Evolutionary conservation across 2,329 filamentous ascomycete genomes (phyloP), one percentile per base, ranked within the genome.

Genomic region (Lachnellula willkommii): DNA sequence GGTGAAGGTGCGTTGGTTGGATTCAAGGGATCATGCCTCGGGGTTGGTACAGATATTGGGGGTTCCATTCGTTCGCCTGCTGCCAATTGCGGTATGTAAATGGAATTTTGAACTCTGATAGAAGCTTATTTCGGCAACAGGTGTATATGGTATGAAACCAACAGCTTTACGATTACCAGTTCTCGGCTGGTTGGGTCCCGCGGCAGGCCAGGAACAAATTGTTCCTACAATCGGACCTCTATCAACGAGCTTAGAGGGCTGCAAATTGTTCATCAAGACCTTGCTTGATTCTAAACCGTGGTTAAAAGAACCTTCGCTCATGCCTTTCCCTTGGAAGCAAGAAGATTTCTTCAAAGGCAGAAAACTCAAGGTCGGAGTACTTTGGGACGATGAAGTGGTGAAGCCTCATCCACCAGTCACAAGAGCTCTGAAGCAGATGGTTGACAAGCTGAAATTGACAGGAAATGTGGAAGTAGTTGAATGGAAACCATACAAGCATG

Each of bases 301-400:
- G 79, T 67, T 71, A 1, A 65, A 72, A 22, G 81, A 84, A 51
- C 78, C 79, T 1, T 75, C 75, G 35, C 73, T 78, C 39, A 63
- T 82, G 0, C 78, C 78, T 0, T 75, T 82, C 3, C 77, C 79
- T 0, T 84, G 81, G 80, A 69, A 66, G 47, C 67, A 69, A 17
- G 63, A 63, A 36, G 54, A 74, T 66, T 66, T 60, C 45, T 37
- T 73, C 69, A 42, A 55, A 15, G 53, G 53, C 0, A 70, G 70
- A 55, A 82, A 79, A 58, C 69, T 87, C 5, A 83, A 79, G 62
- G 73, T 89, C n/a, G 85, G 77, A 0, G 75, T 84, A 1, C 70
- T 85, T 47, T 78, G 79, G 74, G 75, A 81, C 68, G 83, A 87
- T 56, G 80, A 77, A 0, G 74, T 85, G 11, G 80, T 85, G 0